These are phyloP conservation scores for Asterionellopsis glacialis DNA, from an alignment of 108 stramenopile species.

Conservation along the genomic window DNA sequence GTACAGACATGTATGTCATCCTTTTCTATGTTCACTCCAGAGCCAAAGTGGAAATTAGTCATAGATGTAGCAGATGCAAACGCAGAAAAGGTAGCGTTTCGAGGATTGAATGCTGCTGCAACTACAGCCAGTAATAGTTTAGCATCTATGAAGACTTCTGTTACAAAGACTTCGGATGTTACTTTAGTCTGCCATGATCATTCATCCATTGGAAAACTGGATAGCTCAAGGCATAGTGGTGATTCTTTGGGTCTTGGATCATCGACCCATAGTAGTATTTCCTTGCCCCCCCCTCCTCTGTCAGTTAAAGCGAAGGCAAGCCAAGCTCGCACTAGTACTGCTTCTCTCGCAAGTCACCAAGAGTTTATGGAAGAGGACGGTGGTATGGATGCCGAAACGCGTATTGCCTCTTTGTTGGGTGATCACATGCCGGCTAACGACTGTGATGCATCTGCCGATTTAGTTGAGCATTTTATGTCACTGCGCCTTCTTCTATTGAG, in stretches of 20 bases:
- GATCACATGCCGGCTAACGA: constrained; percentile 51
- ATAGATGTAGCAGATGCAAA: constrained; percentile 40
- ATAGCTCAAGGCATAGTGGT: background rate
- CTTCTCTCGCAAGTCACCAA: too few species aligned
- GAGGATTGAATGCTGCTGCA: background rate
- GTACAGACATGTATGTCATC: constrained; percentile 26
- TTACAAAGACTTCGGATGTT: background rate
- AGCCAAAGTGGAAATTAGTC: constrained; percentile 68
- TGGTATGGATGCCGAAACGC: background rate
- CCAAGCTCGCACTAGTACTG: too few species aligned
- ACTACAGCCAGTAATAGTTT: background rate
- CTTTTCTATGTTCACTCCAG: constrained; percentile 41
- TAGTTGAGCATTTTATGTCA: constrained; percentile 44
- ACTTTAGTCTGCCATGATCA: constrained; percentile 2
- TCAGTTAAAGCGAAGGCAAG: too few species aligned
- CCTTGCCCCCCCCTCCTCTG: too few species aligned
- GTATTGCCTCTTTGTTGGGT: constrained; percentile 53
- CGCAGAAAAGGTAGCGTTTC: constrained; percentile 1
- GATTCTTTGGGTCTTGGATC: too few species aligned
- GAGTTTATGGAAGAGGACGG: too few species aligned
- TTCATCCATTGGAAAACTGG: background rate
- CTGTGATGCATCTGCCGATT: background rate
- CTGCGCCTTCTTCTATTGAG: constrained; percentile 63
- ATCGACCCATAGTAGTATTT: too few species aligned
- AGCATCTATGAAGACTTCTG: too few species aligned